phyloP scores from a whole-genome alignment of 352 stramenopile species.

The Phytophthora litchii region DNA sequence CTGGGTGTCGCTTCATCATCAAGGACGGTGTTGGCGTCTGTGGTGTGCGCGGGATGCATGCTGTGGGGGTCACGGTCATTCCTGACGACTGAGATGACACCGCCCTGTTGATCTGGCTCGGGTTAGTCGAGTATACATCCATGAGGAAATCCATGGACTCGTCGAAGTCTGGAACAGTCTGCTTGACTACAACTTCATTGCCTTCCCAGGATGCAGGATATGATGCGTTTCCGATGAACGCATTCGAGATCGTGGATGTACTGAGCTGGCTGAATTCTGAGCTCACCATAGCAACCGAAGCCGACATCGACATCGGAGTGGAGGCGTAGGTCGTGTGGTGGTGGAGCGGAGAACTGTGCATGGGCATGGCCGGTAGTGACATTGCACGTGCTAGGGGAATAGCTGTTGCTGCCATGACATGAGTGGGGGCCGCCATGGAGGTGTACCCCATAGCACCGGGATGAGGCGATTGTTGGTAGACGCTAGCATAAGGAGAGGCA shows the following conservation, averaged over 20 bases:
- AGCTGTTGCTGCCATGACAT: slow-evolving; percentile 14
- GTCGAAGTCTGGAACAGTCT: slow-evolving; percentile 59
- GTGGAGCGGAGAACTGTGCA: slow-evolving; percentile 14
- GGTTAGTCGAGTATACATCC: slow-evolving; percentile 65
- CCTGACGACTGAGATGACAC: slow-evolving; percentile 4
- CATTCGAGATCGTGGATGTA: slow-evolving; percentile 46
- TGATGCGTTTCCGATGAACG: slow-evolving; percentile 41
- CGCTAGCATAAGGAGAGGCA: slow-evolving; percentile 13
- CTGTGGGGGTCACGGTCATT: slow-evolving; percentile 34
- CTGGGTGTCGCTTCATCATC: slow-evolving; percentile 28
- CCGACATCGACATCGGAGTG: slow-evolving; percentile 8
- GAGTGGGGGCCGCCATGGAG: background rate
- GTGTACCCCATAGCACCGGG: slow-evolving; percentile 19
- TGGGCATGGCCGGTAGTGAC: slow-evolving; percentile 25
- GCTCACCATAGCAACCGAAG: slow-evolving; percentile 24
- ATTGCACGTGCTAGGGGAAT: slow-evolving; percentile 23
- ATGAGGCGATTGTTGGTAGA: slow-evolving; percentile 27
- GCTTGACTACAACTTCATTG: slow-evolving; percentile 29
- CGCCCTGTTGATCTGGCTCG: slow-evolving; percentile 40
- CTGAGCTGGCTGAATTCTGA: slow-evolving; percentile 49
- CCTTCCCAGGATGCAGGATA: slow-evolving; percentile 42
- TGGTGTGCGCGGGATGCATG: slow-evolving; percentile 30
- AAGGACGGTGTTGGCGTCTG: slow-evolving; percentile 25
- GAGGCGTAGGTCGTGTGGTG: slow-evolving; percentile 18
- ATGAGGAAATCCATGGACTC: slow-evolving; percentile 89